Evolutionary conservation across 768 basidiomycete species (phyloP).

Genomic region (Termitomyces sp.): DNA sequence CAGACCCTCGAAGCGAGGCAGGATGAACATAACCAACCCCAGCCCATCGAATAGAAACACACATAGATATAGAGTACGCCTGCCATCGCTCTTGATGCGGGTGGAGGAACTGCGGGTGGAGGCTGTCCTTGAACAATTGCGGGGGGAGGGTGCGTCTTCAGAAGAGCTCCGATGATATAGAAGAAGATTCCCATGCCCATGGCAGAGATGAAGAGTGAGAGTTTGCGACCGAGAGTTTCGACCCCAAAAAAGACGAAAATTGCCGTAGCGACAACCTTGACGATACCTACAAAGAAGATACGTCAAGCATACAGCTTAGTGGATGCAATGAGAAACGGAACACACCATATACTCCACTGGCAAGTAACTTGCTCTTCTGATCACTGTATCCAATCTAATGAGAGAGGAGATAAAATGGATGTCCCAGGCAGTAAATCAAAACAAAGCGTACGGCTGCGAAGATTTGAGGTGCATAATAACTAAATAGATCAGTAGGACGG

Average conservation of each 20-base stretch:
- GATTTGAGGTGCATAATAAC: conserved; percentile 73
- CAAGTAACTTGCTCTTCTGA: conserved; percentile 55
- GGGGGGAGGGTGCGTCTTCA: conserved; percentile 70
- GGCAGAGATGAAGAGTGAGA: conserved; percentile 67
- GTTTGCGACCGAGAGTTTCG: conserved; percentile 64
- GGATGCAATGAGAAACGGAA: background rate
- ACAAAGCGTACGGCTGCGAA: conserved; percentile 38
- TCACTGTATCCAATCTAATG: conserved; percentile 56
- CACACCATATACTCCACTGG: conserved; percentile 61
- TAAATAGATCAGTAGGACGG: conserved; percentile 8
- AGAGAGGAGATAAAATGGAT: background rate
- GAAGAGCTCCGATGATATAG: conserved; percentile 82
- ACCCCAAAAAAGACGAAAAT: conserved; percentile 66
- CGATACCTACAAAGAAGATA: conserved; percentile 28
- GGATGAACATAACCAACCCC: conserved; percentile 37
- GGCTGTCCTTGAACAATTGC: conserved; percentile 15
- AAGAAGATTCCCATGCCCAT: conserved; percentile 77
- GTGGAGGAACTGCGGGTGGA: conserved; percentile 27
- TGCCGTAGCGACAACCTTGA: conserved; percentile 64
- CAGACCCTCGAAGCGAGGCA: background rate
- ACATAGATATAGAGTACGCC: conserved; percentile 85
- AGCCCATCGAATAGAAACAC: conserved; percentile 84
- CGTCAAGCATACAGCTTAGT: too few species aligned
- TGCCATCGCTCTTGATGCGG: conserved; percentile 76
- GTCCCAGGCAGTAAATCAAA: background rate